These are phyloP conservation scores for Quercus dentata DNA, from an alignment of 306 rosid species.

Conservation along the genomic window DNA sequence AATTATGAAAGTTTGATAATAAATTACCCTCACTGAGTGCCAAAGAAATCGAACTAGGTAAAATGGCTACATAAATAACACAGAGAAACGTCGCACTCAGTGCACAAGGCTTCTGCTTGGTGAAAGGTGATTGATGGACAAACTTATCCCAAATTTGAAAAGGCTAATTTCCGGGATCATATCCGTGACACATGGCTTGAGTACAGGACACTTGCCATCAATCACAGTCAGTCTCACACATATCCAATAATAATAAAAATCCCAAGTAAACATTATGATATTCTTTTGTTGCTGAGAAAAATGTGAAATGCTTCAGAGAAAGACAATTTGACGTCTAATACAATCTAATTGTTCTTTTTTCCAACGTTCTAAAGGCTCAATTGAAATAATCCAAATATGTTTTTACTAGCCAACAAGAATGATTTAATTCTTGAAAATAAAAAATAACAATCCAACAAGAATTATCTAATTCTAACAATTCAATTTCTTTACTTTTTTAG, in stretches of 20 bases:
- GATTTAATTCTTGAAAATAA: not conserved
- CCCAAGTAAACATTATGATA: not conserved
- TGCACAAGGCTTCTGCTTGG: too few relatives aligned
- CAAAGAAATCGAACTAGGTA: not conserved
- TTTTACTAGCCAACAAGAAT: not conserved
- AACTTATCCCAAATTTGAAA: too few relatives aligned
- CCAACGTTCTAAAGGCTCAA: not conserved
- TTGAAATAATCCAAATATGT: not conserved
- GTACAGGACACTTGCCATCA: too few relatives aligned
- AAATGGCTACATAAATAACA: not conserved
- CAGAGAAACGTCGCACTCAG: too few relatives aligned
- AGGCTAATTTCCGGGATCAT: too few relatives aligned
- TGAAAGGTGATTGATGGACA: too few relatives aligned
- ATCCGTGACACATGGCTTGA: too few relatives aligned
- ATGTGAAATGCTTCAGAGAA: not conserved
- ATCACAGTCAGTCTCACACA: not conserved
- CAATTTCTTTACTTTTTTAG: not conserved
- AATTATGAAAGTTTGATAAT: not conserved
- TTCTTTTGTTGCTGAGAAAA: not conserved
- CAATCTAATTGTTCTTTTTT: not conserved
- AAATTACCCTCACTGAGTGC: not conserved
- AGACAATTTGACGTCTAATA: conserved; percentile 6
- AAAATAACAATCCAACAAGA: not conserved
- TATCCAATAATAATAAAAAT: not conserved
- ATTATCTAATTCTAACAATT: not conserved